Percentiles rank a stretch among this genome's conserved stretches.
Conservation (phyloP, 805 yeast genomes). For the Starmerella apicola region DNA sequence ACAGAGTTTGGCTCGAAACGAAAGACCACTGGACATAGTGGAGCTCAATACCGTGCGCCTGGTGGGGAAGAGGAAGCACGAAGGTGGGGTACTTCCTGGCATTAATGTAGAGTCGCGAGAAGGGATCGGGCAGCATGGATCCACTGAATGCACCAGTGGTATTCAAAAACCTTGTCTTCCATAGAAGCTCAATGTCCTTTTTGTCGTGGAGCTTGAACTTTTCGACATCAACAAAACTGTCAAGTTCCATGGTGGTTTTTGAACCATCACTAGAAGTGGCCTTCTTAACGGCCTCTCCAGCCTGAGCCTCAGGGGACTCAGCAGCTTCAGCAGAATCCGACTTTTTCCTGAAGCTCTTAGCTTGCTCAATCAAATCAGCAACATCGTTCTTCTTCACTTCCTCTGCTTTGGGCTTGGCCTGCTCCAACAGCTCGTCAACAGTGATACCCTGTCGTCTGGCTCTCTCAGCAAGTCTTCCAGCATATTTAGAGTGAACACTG, state of each 20-base stretch:
- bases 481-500: constrained; percentile 27
- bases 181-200: constrained; percentile 61
- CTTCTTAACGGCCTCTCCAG: neutral
- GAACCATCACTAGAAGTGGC: neutral
- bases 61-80: constrained; percentile 73
- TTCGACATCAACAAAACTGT: constrained; percentile 56
- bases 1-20: constrained; percentile 70
- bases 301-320: neutral
- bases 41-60: constrained; percentile 46
- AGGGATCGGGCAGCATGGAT: constrained; percentile 44
- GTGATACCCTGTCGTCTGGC: constrained; percentile 17
- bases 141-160: constrained; percentile 56
- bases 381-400: constrained; percentile 8
- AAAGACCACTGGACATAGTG: constrained; percentile 92
- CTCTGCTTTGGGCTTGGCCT: constrained; percentile 16
- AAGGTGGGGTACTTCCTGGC: constrained; percentile 72
- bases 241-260: constrained; percentile 45
- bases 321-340: neutral
- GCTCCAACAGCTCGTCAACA: constrained; percentile 16
- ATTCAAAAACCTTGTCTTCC: constrained; percentile 75
- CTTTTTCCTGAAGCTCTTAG: constrained; percentile 4
- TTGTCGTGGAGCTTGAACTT: constrained; percentile 45
- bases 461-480: constrained; percentile 31
- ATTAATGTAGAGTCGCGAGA: constrained; percentile 45
- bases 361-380: constrained; percentile 13